These are phyloP conservation scores for Rhizophlyctis rosea DNA, from an alignment of 192 early-diverging fungal genomes.

Conservation along the genomic window DNA sequence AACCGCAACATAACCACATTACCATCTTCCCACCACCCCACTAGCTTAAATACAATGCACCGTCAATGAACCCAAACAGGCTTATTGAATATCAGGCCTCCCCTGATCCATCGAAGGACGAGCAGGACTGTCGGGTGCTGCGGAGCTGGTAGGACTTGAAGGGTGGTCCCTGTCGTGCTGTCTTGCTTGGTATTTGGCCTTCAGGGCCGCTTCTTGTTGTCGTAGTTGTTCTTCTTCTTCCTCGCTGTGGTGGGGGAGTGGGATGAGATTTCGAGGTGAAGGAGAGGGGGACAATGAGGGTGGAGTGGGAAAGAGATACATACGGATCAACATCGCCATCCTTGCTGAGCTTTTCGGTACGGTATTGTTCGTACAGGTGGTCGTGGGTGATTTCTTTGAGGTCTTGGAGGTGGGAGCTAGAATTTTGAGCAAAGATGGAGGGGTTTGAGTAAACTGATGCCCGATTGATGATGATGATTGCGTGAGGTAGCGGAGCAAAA, in stretches of 20 bases:
- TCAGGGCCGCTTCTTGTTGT: not conserved
- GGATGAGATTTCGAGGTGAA: not conserved
- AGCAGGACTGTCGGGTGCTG: not conserved
- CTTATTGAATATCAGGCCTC: too few species aligned
- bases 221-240: not conserved
- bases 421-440: too few species aligned
- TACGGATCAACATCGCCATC: conserved; percentile 30
- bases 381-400: conserved; percentile 67
- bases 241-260: not conserved
- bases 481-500: too few species aligned
- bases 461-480: not conserved
- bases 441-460: conserved; percentile 1
- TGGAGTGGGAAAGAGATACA: not conserved
- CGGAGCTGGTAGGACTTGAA: not conserved
- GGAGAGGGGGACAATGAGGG: not conserved
- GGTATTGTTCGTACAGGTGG: conserved; percentile 58
- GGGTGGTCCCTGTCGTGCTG: not conserved
- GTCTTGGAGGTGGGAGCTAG: conserved; percentile 79
- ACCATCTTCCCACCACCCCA: not conserved
- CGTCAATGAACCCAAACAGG: too few species aligned
- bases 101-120: conserved; percentile 1
- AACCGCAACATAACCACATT: not conserved
- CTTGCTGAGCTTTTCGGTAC: conserved; percentile 50
- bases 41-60: not conserved
- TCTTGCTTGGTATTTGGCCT: not conserved